Evolutionary conservation across 257 asterid genomes (phyloP).

Genomic region (Gynochthodes officinalis): DNA sequence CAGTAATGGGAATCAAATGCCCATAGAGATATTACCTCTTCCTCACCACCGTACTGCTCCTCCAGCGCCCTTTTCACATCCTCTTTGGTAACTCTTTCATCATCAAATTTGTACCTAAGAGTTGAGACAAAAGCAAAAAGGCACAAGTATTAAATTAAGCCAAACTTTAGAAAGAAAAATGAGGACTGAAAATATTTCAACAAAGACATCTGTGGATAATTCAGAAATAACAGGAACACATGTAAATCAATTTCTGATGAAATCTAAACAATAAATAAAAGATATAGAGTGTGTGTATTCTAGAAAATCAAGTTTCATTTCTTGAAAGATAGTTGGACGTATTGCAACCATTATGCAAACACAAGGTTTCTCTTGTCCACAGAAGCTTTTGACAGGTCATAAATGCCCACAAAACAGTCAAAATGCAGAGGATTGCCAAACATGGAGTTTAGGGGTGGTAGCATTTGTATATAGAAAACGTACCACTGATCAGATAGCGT

Average conservation of each 20-base stretch:
- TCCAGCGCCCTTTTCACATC: constrained; percentile 90
- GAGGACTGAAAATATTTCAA: not conserved
- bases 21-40: constrained; percentile 56
- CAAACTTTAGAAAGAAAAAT: not conserved
- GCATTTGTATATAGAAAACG: constrained; percentile 21
- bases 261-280: not conserved
- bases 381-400: not conserved
- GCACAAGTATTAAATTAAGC: no score
- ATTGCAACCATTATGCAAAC: not conserved
- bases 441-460: not conserved
- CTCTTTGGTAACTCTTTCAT: constrained; percentile 97
- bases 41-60: constrained; percentile 99
- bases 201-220: not conserved
- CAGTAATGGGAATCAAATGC: not conserved
- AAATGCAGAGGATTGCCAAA: not conserved
- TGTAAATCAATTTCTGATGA: not conserved
- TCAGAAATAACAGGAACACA: not conserved
- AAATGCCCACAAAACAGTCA: not conserved
- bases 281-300: not conserved
- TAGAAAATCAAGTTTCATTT: not conserved
- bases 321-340: not conserved
- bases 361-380: not conserved
- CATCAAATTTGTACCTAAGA: constrained; percentile 90
- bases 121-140: constrained; percentile 25
- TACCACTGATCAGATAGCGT: constrained; percentile 93